Evolutionary conservation across 2,329 filamentous ascomycete species (phyloP).

Genomic region (Cryphonectria parasitica): DNA sequence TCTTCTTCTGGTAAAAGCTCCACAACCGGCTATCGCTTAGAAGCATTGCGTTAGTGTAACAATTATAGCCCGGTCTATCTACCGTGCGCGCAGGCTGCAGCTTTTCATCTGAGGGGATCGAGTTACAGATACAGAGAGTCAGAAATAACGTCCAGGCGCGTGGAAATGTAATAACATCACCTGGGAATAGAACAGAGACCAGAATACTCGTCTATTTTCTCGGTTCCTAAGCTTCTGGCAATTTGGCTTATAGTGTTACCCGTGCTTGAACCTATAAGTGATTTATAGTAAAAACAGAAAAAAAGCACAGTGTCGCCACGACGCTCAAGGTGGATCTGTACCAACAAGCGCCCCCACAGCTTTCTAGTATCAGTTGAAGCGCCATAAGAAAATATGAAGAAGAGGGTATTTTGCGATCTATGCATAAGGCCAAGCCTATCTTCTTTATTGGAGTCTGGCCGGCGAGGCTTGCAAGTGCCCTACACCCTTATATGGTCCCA

Average conservation of each 20-base stretch:
- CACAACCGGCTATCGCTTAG: not conserved
- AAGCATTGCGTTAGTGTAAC: not conserved
- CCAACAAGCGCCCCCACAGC: not conserved
- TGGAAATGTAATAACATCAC: not conserved
- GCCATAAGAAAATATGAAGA: not conserved
- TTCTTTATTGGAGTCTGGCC: not conserved
- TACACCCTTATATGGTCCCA: not conserved
- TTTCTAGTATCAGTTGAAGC: not conserved
- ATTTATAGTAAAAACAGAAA: not conserved
- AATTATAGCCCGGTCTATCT: not conserved
- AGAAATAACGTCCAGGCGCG: not conserved
- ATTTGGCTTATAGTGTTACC: no score
- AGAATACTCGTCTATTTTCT: not conserved
- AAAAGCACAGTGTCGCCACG: not conserved
- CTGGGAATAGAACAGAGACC: not conserved
- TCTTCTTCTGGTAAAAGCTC: not conserved
- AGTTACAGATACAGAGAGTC: not conserved
- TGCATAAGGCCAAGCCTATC: not conserved
- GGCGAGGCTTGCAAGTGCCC: not conserved
- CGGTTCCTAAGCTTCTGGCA: no score
- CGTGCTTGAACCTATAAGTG: not conserved
- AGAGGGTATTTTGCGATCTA: not conserved
- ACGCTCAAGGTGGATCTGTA: not conserved
- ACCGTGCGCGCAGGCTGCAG: constrained; percentile 6
- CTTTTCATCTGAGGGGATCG: not conserved